These are phyloP conservation scores for Plasmodium sp. DNA, from an alignment of 169 alveolate species.

Conservation along the genomic window DNA sequence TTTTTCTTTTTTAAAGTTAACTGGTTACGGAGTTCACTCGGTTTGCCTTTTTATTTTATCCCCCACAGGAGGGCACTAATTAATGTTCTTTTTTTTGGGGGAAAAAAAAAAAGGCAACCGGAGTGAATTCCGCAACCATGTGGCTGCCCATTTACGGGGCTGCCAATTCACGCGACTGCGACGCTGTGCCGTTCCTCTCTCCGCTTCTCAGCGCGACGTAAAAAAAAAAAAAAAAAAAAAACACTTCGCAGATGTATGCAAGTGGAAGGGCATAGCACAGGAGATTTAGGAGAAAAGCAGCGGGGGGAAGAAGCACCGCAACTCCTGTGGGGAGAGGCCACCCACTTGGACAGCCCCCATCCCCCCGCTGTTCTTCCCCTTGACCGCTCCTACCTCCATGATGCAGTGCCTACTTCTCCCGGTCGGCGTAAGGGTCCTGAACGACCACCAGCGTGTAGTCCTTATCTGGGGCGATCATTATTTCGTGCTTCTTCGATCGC, in stretches of 20 bases:
- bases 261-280: neutral
- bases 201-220: neutral
- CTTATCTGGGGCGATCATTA: slow-evolving; percentile 96
- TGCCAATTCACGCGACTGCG: neutral
- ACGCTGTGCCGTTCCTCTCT: neutral
- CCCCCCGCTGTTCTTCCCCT: neutral
- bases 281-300: neutral
- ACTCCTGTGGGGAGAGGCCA: neutral
- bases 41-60: too few species aligned
- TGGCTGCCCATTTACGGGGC: neutral
- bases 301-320: neutral
- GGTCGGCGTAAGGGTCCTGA: slow-evolving; percentile 92
- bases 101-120: neutral
- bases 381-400: neutral
- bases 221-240: too few species aligned
- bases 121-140: neutral
- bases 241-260: neutral
- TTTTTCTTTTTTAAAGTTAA: too few species aligned
- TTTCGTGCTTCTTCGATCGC: slow-evolving; percentile 94
- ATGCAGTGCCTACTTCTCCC: slow-evolving; percentile 31
- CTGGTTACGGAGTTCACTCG: too few species aligned
- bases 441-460: slow-evolving; percentile 94
- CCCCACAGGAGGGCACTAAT: neutral
- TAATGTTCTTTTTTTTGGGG: neutral
- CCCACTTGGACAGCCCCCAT: neutral